phyloP scores from a whole-genome alignment of 352 stramenopile species.

The Thraustotheca clavata region DNA sequence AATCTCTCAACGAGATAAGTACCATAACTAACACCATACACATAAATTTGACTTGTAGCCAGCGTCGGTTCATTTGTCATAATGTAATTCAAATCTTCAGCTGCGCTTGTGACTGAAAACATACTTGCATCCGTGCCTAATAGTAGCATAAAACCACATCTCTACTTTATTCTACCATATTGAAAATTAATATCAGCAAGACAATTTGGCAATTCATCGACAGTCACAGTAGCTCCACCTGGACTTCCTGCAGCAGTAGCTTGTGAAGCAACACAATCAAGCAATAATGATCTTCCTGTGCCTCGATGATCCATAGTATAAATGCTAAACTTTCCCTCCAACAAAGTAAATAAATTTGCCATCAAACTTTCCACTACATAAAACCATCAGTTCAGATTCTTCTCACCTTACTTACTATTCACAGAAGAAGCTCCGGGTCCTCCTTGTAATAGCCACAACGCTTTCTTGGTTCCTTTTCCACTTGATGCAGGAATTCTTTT shows the following conservation, averaged over 20 bases:
- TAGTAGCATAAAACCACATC: not conserved
- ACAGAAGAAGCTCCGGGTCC: constrained; percentile 25
- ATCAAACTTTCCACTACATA: constrained; percentile 29
- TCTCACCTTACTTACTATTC: constrained; percentile 1
- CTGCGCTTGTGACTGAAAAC: constrained; percentile 62
- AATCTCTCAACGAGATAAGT: constrained; percentile 23
- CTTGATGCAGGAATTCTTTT: constrained; percentile 22
- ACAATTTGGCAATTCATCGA: constrained; percentile 28
- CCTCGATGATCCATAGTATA: constrained; percentile 54
- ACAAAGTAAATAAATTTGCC: constrained; percentile 7
- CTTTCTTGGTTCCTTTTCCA: constrained; percentile 11
- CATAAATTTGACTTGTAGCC: constrained; percentile 3
- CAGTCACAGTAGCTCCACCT: constrained; percentile 19
- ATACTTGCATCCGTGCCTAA: constrained; percentile 21
- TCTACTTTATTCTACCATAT: not conserved
- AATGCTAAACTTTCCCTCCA: constrained; percentile 24
- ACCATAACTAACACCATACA: constrained; percentile 30
- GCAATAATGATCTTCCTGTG: constrained; percentile 33
- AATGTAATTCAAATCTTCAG: constrained; percentile 51
- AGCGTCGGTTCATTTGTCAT: constrained; percentile 33
- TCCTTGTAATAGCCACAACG: constrained; percentile 30
- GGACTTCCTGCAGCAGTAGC: constrained; percentile 23
- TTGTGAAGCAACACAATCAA: constrained; percentile 36
- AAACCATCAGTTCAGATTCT: not conserved
- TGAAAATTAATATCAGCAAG: constrained; percentile 30